Base-by-base conservation (phyloP, 2,329 filamentous ascomycete species). In the Ceratocystiopsis sp. region DNA sequence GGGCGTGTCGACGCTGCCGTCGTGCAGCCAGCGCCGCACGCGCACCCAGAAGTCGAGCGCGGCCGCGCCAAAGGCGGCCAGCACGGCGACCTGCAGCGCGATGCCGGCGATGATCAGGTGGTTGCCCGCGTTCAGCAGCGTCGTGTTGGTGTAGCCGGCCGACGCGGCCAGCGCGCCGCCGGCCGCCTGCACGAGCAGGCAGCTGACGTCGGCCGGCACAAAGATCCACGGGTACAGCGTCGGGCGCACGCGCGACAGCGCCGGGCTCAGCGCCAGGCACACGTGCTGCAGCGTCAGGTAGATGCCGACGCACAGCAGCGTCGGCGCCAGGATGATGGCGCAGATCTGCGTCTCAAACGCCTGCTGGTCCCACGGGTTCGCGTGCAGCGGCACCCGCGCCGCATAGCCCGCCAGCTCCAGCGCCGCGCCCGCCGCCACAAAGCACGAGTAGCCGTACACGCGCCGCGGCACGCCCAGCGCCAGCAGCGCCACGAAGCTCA, bases 211-310 rank as follows among this genome's bases (percentile, higher is more conserved):
- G 55, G 67, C 68, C 42, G 69, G 67, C n/a, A 75, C 66, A 59
- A 75, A 76, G 58, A 75, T 58, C 52, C 65, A 62, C 4, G 72
- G 71, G 55, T 72, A 75, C 50, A 63, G 61, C n/a, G 55, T 57
- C 16, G 71, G 66, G 4, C 60, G 61, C 45, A 75, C 52, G 48
- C 68, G 66, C n/a, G 70, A 73, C 42, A 71, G 60, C 35, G 50
- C 37, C 10, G 70, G 64, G 56, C 61, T 63, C 47, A 73, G 60
- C 39, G 63, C 57, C 33, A 71, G 58, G 45, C 67, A 64, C 49
- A 73, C 57, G 61, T 77, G 73, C 56, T 76, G 75, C 46, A 79
- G 67, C 4, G 71, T 76, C 21, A 80, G 67, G 60, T 79, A 80
- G 56, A 79, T 69, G 53, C 65, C 68, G 49, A 74, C 71, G 57